Percentiles rank a stretch among this genome's conserved stretches.
Evolutionary conservation across 2,329 filamentous ascomycete species (phyloP).

Genomic region (Cylindrodendrum hubeiense): DNA sequence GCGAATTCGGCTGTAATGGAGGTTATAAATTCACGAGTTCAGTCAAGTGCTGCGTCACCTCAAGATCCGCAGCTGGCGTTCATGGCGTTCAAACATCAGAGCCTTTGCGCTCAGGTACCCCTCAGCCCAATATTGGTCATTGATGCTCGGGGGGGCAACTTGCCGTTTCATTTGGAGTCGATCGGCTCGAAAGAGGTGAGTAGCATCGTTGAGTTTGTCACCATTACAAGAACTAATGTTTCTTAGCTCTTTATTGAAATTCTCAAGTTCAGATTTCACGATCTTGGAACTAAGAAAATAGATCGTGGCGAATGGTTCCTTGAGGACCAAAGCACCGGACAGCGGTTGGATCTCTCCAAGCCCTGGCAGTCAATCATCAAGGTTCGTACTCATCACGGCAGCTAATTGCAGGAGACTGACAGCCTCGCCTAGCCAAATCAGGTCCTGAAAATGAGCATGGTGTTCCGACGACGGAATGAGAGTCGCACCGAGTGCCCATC

Average conservation of each 20-base stretch:
- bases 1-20: no score
- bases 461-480: no score
- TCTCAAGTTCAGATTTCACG: not conserved
- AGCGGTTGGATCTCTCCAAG: not conserved
- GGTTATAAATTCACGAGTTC: no score
- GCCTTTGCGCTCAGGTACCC: no score
- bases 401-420: no score
- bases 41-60: no score
- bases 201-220: not conserved
- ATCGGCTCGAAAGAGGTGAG: not conserved
- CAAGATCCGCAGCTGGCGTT: no score
- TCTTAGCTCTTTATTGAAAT: not conserved
- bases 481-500: no score
- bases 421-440: no score
- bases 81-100: not conserved
- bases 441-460: no score
- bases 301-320: not conserved
- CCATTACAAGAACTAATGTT: no score
- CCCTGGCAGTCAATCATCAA: not conserved
- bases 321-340: not conserved
- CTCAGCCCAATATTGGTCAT: no score
- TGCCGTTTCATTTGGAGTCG: not conserved
- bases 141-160: not conserved
- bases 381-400: not conserved
- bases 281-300: not conserved